Conservation (phyloP, 139 green algal genomes). For the Ettlia oleoabundans region DNA sequence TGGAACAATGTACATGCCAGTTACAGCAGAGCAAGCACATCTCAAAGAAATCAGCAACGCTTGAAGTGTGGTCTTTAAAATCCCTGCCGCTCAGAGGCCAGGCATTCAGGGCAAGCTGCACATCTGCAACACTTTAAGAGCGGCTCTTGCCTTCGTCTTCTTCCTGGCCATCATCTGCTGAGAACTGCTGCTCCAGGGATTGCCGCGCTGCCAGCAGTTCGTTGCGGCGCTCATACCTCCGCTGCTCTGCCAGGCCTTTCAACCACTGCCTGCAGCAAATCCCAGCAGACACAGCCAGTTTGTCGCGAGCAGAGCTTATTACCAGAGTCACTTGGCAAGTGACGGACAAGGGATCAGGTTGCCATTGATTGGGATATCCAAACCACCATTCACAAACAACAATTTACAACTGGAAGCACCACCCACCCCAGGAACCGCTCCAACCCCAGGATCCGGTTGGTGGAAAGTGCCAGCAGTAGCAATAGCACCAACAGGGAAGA, state of each 20-base stretch:
- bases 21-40: too few relatives aligned
- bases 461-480: conserved; percentile 17
- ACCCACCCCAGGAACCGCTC: conserved; percentile 19
- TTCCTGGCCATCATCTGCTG: not conserved
- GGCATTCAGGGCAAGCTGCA: not conserved
- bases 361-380: too few relatives aligned
- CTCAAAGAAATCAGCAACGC: too few relatives aligned
- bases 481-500: conserved; percentile 2
- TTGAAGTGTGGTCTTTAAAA: too few relatives aligned
- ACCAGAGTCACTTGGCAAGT: too few relatives aligned
- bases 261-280: conserved; percentile 13
- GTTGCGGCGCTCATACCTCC: conserved; percentile 9
- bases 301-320: not conserved
- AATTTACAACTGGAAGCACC: not conserved
- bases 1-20: too few relatives aligned
- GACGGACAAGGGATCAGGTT: too few relatives aligned
- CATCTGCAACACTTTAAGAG: too few relatives aligned
- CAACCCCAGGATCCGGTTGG: conserved; percentile 22
- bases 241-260: conserved; percentile 1
- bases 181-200: conserved; percentile 22
- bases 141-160: not conserved
- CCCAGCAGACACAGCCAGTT: not conserved
- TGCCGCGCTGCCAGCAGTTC: conserved; percentile 1
- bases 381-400: too few relatives aligned
- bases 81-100: not conserved